Base-by-base conservation (phyloP, 1,139 yeast genomes). In the Pichia sp. region DNA sequence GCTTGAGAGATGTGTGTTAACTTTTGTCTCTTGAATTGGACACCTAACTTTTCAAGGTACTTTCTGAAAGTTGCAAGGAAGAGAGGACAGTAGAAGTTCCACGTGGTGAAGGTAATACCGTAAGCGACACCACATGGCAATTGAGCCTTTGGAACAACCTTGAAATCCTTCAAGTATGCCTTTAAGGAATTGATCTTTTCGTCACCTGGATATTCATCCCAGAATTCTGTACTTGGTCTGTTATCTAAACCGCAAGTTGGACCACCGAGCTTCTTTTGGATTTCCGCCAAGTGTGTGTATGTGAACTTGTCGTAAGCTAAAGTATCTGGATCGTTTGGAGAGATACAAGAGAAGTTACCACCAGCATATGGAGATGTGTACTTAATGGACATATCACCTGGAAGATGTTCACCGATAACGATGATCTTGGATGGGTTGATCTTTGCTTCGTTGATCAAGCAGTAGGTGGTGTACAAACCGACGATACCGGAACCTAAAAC, bases 281-380 rank as follows among this genome's bases (percentile, higher is more conserved):
- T 55, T 38, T 61, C 58, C 3, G 55, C 61, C 38, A 84, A 65
- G 56, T 77, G 71, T 28, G 68, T 60, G 61, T 80, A 84, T 2
- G 88, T 80, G 57, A 66, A 68, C 56, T 72, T 73, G 58, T 84
- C 90, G 55, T 69, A 79, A 12, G 61, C 63, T 45, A 82, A 58
- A 1, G 83, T 75, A 9, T 68, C 73, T 2, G 71, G 69, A 54
- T 79, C 84, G 52, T 74, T 73, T 1, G 81, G 85, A 0, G 86
- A 75, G 47, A 83, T 81, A 58, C 84, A 77, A 3, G 86, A 79
- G 59, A 83, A 81, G 63, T 80, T 79, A 2, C 85, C 88, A n/a
- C 88, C 88, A 1, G 91, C 91, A 75, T 84, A 83, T 1, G 94
- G 94, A 1, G 90, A 83, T 2, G 94, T 82, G 61, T 81, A 86